Evolutionary conservation across 768 basidiomycete genomes (phyloP), one percentile per base, ranked within the genome.

Genomic region (Leccinum subtestaceum): DNA sequence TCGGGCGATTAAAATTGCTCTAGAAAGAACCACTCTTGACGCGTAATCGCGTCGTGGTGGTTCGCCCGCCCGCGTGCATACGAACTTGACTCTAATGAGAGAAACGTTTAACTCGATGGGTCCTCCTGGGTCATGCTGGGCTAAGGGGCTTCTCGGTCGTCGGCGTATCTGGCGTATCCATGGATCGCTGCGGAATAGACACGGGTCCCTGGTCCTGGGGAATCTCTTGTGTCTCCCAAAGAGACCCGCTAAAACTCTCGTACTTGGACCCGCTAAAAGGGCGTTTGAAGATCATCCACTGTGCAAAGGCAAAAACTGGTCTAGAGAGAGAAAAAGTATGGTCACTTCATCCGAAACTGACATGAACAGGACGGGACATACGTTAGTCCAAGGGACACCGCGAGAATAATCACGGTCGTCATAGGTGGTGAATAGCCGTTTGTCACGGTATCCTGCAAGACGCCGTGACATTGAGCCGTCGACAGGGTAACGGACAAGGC

Each of bases 321-420:
- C 85, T 86, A 55, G 32, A 57, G 11, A 57, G 8, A 53, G 25
- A 34, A 10, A 38, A 31, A 27, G 15, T 48, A 40, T 40, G 21
- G 15, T 53, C 13, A 21, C 45, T 43, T 25, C 17, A 48, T 50
- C 3, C 13, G 19, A 45, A 32, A 12, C 15, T 23, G 11, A 45
- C 19, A 32, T 9, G 25, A 23, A 25, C 31, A 53, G 7, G 25
- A n/a, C 15, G 43, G 19, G 15, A 77, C 85, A 59, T 68, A 88
- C 86, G 77, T 84, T 15, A 84, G 65, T 15, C 64, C 82, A 38
- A 89, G 64, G 3, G 87, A 88, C 17, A 75, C 75, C 13, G 74
- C 80, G 19, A 88, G 56, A 38, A 83, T 70, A 55, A 87, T 75
- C 55, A 81, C 75, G 1, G 84, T 84, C 13, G 73, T 68, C 34